Percentiles rank a stretch among this genome's conserved stretches.
phyloP scores from a whole-genome alignment of 352 stramenopile species.

The Phytophthora litchii region DNA sequence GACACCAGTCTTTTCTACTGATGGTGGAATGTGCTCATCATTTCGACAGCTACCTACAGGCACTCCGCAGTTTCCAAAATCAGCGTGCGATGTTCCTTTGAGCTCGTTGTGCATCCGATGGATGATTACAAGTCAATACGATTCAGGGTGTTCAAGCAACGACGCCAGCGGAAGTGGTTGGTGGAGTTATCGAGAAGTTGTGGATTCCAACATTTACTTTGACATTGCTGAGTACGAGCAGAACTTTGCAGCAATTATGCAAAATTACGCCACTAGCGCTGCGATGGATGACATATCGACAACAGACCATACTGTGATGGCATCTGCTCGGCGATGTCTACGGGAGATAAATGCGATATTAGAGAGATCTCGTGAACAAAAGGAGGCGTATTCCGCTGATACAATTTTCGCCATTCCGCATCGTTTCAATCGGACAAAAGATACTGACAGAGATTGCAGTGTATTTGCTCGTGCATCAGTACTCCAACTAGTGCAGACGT shows the following conservation, averaged over 20 bases:
- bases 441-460: not conserved
- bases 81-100: constrained; percentile 42
- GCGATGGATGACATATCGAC: constrained; percentile 9
- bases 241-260: constrained; percentile 35
- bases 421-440: not conserved
- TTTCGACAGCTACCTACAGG: constrained; percentile 28
- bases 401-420: constrained; percentile 16
- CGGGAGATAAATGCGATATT: constrained; percentile 23
- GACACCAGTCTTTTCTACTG: constrained; percentile 5
- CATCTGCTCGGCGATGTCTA: constrained; percentile 24
- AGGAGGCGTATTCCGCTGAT: constrained; percentile 13
- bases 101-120: constrained; percentile 44
- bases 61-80: constrained; percentile 41
- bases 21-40: constrained; percentile 15
- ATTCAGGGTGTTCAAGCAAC: not conserved
- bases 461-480: constrained; percentile 45
- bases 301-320: constrained; percentile 16
- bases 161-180: not conserved
- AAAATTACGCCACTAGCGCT: constrained; percentile 30
- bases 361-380: constrained; percentile 19
- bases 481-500: constrained; percentile 48
- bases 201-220: constrained; percentile 48
- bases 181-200: not conserved
- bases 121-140: constrained; percentile 19
- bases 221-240: constrained; percentile 40